These are phyloP conservation scores for Crithidia bombi DNA, from an alignment of 208 protist genomes.

Conservation along the genomic window DNA sequence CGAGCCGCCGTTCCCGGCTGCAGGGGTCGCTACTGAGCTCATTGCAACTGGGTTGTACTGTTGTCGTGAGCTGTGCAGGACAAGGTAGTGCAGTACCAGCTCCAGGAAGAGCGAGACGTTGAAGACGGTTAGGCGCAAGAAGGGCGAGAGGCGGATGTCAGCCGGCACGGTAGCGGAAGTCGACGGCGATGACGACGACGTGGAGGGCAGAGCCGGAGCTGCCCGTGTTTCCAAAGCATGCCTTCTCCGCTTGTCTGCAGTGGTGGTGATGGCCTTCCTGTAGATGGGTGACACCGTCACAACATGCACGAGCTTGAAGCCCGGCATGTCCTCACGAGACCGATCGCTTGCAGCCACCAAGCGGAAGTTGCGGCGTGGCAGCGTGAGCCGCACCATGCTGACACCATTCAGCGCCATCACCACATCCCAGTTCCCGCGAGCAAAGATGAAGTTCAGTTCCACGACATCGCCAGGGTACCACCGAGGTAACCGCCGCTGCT, in stretches of 20 bases:
- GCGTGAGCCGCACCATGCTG: slow-evolving; percentile 46
- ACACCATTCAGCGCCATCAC: slow-evolving; percentile 54
- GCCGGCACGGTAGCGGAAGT: slow-evolving; percentile 7
- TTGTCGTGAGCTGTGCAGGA: slow-evolving; percentile 32
- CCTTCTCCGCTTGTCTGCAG: slow-evolving; percentile 1
- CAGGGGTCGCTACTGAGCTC: too few relatives aligned
- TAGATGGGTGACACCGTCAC: slow-evolving; percentile 28
- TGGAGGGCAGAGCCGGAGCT: too few relatives aligned
- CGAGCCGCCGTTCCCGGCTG: too few relatives aligned
- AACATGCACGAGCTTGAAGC: slow-evolving; percentile 31
- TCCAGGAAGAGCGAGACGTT: slow-evolving; percentile 33
- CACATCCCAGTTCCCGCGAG: slow-evolving; percentile 40
- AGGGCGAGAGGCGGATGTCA: slow-evolving; percentile 35
- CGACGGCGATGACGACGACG: not conserved
- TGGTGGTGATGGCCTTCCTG: not conserved
- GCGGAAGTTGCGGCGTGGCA: slow-evolving; percentile 35
- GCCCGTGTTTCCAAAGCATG: too few relatives aligned
- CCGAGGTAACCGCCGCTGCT: slow-evolving; percentile 36
- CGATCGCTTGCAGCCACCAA: slow-evolving; percentile 33
- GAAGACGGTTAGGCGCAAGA: slow-evolving; percentile 32
- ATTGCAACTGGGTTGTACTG: too few relatives aligned
- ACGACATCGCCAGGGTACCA: slow-evolving; percentile 53
- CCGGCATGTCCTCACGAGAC: slow-evolving; percentile 22
- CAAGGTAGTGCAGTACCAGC: slow-evolving; percentile 34
- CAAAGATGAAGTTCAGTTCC: slow-evolving; percentile 51